Base-by-base conservation (phyloP, 1,284 basidiomycete genomes). In the Taiwanofungus camphoratus region DNA sequence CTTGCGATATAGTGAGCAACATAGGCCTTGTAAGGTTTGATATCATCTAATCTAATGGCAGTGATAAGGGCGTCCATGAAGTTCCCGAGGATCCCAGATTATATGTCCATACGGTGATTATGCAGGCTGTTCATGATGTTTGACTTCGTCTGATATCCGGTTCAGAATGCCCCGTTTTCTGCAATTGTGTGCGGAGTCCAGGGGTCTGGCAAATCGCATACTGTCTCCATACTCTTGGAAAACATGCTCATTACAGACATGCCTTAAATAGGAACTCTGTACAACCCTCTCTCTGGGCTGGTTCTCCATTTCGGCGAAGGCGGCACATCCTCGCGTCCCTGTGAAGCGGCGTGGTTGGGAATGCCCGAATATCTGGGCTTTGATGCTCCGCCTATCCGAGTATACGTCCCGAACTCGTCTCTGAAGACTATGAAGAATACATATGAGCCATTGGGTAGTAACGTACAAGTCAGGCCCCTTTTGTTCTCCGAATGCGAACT, bases 121-220 rank as follows among this genome's bases (percentile, higher is more conserved):
- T 2, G 22, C 29, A 35, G 22, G 8, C 11, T 32, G 15, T 15
- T 5, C 26, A 12, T 5, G 19, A 27, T 2, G 1, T 15, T n/a
- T 20, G 12, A 22, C 16, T 36, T n/a, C 5, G 3, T 26, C 8
- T 22, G 18, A 26, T n/a, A 35, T 15, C 9, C 12, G 12, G 16
- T 1, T 16, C 29, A 65, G 66, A 65, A 67, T 33, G 57, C 65
- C 0, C 64, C 67, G 1, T 59, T 66, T 40, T 67, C 65, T 7
- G 57, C 61, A 0, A 41, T 64, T 6, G 61, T 62, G 21, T 64
- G 56, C 39, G 60, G 60, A 6, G 57, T 64, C 7, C 59, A 63
- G 70, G 77, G 82, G 0, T 78, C 80, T 0, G 82, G 82, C 15
- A 87, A 87, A 54, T 84, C 81, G 0, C 82, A 86, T 39, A 84